Evolutionary conservation across 1,139 yeast genomes (phyloP).

Genomic region (Suhomyces kunorum): DNA sequence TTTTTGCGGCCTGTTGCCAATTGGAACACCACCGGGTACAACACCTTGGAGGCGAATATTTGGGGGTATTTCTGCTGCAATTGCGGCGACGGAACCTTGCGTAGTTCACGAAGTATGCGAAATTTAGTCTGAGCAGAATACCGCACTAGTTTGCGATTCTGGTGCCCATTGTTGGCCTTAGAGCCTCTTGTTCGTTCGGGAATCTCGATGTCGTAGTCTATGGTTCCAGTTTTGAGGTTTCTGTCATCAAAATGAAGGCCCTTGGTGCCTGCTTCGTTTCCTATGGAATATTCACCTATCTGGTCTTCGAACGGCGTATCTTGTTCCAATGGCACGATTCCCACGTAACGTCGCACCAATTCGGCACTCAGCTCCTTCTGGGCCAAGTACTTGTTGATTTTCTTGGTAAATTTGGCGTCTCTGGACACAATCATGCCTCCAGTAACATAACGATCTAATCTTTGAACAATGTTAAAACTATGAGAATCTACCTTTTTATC

Average conservation of each 20-base stretch:
- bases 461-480: constrained; percentile 23
- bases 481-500: constrained; percentile 14
- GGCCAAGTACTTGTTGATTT: constrained; percentile 16
- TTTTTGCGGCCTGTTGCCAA: constrained; percentile 29
- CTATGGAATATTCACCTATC: constrained; percentile 1
- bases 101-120: constrained; percentile 17
- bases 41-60: constrained; percentile 14
- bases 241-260: constrained; percentile 1
- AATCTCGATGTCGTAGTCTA: constrained; percentile 17
- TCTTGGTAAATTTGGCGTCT: constrained; percentile 21
- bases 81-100: constrained; percentile 7
- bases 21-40: constrained; percentile 24
- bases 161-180: too few species aligned
- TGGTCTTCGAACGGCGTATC: constrained; percentile 6
- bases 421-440: constrained; percentile 28
- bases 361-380: constrained; percentile 6
- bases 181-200: too few species aligned
- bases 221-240: constrained; percentile 14
- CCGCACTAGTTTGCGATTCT: too few species aligned
- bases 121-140: constrained; percentile 21
- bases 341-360: constrained; percentile 24
- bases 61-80: constrained; percentile 16
- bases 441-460: constrained; percentile 28
- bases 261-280: background rate
- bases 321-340: constrained; percentile 18